These are phyloP conservation scores for Halophytophthora polymorphica DNA, from an alignment of 352 stramenopile species.

Conservation along the genomic window DNA sequence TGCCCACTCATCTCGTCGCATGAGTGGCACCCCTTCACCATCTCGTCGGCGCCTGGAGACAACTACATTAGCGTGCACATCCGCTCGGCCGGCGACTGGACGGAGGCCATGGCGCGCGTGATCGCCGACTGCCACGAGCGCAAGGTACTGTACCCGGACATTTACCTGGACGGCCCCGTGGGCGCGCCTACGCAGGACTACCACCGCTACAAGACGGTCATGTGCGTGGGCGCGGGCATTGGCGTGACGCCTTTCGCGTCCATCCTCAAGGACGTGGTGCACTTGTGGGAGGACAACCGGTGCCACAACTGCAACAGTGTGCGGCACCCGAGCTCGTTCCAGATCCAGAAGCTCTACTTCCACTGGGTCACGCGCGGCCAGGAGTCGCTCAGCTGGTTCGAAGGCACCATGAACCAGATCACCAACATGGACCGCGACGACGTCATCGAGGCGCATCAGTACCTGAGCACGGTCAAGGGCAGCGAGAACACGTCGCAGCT, in stretches of 20 bases:
- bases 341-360: constrained; percentile 86
- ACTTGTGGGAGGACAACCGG: constrained; percentile 73
- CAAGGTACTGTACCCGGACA: constrained; percentile 58
- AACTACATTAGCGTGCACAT: constrained; percentile 85
- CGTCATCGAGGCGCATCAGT: constrained; percentile 81
- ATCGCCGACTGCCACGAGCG: constrained; percentile 64
- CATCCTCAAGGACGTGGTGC: constrained; percentile 74
- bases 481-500: constrained; percentile 71
- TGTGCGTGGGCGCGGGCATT: constrained; percentile 74
- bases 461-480: constrained; percentile 76
- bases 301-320: constrained; percentile 76
- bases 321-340: constrained; percentile 63
- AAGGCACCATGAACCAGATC: constrained; percentile 85
- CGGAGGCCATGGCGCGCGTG: constrained; percentile 47
- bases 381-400: constrained; percentile 81
- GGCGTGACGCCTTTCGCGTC: constrained; percentile 83
- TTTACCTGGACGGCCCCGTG: constrained; percentile 76
- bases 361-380: constrained; percentile 83
- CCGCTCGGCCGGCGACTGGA: constrained; percentile 74
- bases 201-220: constrained; percentile 69
- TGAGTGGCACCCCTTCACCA: constrained; percentile 92
- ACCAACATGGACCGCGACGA: constrained; percentile 71
- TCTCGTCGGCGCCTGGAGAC: constrained; percentile 83
- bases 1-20: constrained; percentile 70
- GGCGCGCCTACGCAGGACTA: constrained; percentile 76